These are phyloP conservation scores for Microsporum canis DNA, from an alignment of 2,329 filamentous ascomycete species.

Conservation along the genomic window DNA sequence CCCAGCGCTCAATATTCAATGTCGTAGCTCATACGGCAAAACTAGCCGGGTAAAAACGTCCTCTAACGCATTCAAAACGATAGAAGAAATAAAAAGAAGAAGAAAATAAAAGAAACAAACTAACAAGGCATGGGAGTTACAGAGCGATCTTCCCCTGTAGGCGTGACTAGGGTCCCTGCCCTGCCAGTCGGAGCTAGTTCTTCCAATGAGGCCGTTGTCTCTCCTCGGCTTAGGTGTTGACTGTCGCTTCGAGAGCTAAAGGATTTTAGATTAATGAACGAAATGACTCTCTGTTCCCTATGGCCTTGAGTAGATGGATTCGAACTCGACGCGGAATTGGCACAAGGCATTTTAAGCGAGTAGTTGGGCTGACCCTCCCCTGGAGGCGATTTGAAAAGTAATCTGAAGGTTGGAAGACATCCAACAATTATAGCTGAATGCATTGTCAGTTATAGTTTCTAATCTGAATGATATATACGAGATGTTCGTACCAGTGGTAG, in stretches of 20 bases:
- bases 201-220: constrained; percentile 1
- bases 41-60: not conserved
- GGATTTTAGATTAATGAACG: not conserved
- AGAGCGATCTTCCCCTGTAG: not conserved
- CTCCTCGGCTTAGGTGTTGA: not conserved
- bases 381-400: constrained; percentile 5
- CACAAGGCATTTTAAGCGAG: not conserved
- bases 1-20: not conserved
- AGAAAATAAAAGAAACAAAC: not conserved
- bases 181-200: constrained; percentile 2
- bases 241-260: not conserved
- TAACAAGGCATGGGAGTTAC: not conserved
- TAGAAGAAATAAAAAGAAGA: not conserved
- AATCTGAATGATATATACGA: not conserved
- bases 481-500: constrained; percentile 7
- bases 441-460: not conserved
- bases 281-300: not conserved
- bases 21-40: not conserved
- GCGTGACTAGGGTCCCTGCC: not conserved
- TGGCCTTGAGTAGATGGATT: not conserved
- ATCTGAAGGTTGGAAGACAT: constrained; percentile 8
- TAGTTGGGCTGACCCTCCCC: not conserved
- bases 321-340: not conserved
- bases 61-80: not conserved
- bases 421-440: constrained; percentile 8